Base-by-base conservation (phyloP, 1,284 basidiomycete species). In the Boletellus deceptivus region DNA sequence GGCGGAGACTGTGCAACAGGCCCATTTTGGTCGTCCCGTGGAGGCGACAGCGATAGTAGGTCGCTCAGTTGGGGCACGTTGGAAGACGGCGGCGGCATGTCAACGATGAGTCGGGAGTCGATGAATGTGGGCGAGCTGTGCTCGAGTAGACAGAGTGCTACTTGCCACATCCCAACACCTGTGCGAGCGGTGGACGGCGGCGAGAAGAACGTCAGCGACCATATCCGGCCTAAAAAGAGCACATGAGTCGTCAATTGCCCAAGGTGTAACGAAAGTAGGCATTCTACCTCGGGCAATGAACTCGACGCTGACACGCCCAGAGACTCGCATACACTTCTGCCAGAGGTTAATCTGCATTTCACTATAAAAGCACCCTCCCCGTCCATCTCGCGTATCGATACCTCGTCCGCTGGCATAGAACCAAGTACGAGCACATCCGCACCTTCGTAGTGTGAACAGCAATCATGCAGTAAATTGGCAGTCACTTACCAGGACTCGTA, bases 291-390 rank as follows among this genome's bases (percentile, higher is more conserved):
- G 70, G 1, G 84, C 84, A 49, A 89, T 83, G 55, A 88, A 87
- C 53, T 89, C 84, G 6, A 85, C 60, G 0, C 57, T 59, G 29
- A 87, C 75, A 13, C 70, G 55, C 46, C 76, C 75, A 18, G 78
- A 75, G 14, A 87, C 76, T n/a, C 79, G 71, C 84, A 89, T 84
- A 7, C 87, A 74, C 59, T 80, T 83, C 62, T 86, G 84, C 65
- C 87, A 89, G 44, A 79, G 70, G 6, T 74, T 70, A n/a, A 88
- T 72, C 18, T 72, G 72, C 49, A 86, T 73, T 18, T 72, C 2
- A 73, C 79, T 0, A 73, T 73, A 56, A 89, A 88, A 4, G 76
- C 71, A 1, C 77, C 78, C 29, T 77, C 75, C 1, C 72, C 74
- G 0, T 68, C 64, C 5, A 77, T 55, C 48, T 82, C 77, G 33